A percentile compares a stretch with the other conserved stretches of the same genome.
Evolutionary conservation across 331 rosid genomes (phyloP).

Genomic region (Quercus phellos): DNA sequence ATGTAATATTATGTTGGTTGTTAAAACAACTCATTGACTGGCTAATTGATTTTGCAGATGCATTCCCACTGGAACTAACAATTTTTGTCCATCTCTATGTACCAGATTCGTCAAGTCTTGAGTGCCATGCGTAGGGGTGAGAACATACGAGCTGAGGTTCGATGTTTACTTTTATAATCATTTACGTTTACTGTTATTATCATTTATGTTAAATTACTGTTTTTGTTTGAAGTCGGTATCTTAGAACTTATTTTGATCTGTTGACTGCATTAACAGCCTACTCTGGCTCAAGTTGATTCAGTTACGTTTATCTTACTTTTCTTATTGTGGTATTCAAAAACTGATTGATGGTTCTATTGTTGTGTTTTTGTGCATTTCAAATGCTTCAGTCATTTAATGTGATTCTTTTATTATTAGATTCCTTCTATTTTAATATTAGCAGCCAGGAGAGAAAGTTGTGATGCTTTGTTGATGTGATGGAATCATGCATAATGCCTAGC

Average conservation of each 20-base stretch:
- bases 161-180: constrained; percentile 26
- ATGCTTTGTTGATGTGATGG: neutral
- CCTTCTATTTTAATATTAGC: neutral
- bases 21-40: constrained; percentile 1
- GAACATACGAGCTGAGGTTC: constrained; percentile 75
- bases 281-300: neutral
- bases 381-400: neutral
- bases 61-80: constrained; percentile 14
- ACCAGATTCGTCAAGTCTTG: constrained; percentile 93
- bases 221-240: neutral
- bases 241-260: neutral
- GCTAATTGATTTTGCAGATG: constrained; percentile 10
- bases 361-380: neutral
- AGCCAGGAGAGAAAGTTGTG: neutral
- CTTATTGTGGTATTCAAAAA: neutral
- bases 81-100: constrained; percentile 22
- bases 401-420: neutral
- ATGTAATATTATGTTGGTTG: constrained; percentile 1
- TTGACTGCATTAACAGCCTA: neutral
- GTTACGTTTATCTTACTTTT: neutral
- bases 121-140: constrained; percentile 87
- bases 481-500: neutral
- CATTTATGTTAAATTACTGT: neutral
- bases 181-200: neutral
- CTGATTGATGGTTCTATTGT: neutral